phyloP scores from a whole-genome alignment of 768 basidiomycete genomes.

The Agaricus subrufescens region DNA sequence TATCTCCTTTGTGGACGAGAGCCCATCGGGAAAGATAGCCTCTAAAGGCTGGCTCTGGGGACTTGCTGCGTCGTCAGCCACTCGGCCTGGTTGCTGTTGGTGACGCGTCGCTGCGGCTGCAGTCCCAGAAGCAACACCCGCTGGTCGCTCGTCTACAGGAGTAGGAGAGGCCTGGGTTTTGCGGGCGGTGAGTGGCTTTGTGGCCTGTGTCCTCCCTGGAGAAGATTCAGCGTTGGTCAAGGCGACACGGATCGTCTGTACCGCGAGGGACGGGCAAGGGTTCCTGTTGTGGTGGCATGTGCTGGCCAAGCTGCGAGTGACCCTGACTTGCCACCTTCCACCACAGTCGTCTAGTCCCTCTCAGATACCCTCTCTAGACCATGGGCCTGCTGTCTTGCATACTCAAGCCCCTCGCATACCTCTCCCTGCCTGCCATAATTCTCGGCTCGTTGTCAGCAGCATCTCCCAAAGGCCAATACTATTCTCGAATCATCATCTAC shows the following conservation, averaged over 20 bases:
- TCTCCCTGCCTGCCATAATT: constrained; percentile 68
- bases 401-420: constrained; percentile 69
- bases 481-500: constrained; percentile 69
- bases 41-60: background rate
- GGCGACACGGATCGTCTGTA: constrained; percentile 10
- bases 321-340: constrained; percentile 3
- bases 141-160: background rate
- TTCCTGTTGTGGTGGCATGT: no score
- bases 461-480: constrained; percentile 61
- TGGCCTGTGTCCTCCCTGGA: constrained; percentile 20
- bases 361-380: constrained; percentile 14
- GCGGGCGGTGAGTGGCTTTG: constrained; percentile 17
- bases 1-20: background rate
- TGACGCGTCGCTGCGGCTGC: background rate
- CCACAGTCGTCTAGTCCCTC: background rate
- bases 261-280: constrained; percentile 4
- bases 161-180: constrained; percentile 7
- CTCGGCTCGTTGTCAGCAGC: constrained; percentile 53
- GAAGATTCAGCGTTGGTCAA: constrained; percentile 17
- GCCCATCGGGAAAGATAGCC: background rate
- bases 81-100: background rate
- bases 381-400: constrained; percentile 64
- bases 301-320: no score
- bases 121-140: background rate
- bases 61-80: background rate